These are phyloP conservation scores for Cydonia oblonga DNA, from an alignment of 331 rosid species.

Conservation along the genomic window DNA sequence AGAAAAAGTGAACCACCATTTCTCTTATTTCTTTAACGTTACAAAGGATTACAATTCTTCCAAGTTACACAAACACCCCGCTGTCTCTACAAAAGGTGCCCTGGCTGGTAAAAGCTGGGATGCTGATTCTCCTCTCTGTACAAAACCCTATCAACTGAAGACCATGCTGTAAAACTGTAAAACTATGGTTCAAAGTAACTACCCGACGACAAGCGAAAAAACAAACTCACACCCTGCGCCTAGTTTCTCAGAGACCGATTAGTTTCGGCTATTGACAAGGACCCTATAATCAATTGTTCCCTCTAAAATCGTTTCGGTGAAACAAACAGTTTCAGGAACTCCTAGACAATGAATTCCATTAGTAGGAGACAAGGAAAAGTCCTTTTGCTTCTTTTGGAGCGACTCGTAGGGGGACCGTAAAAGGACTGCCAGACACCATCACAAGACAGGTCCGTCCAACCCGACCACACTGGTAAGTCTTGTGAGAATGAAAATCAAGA, in stretches of 20 bases:
- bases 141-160: slow-evolving; percentile 24
- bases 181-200: slow-evolving; percentile 1
- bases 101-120: slow-evolving; percentile 15
- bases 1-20: not conserved
- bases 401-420: slow-evolving; percentile 6
- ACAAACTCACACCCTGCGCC: not conserved
- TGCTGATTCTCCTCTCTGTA: slow-evolving; percentile 38
- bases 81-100: slow-evolving; percentile 19
- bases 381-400: not conserved
- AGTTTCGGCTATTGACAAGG: slow-evolving; percentile 6
- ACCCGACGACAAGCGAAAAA: slow-evolving; percentile 6
- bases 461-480: slow-evolving; percentile 16
- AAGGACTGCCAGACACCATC: slow-evolving; percentile 17
- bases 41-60: slow-evolving; percentile 33
- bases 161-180: slow-evolving; percentile 2
- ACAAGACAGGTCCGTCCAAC: not conserved
- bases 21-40: slow-evolving; percentile 17
- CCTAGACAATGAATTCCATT: slow-evolving; percentile 9
- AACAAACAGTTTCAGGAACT: not conserved
- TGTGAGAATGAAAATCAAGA: slow-evolving; percentile 5
- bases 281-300: slow-evolving; percentile 5
- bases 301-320: not conserved
- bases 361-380: slow-evolving; percentile 1
- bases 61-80: slow-evolving; percentile 22
- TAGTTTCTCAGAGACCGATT: not conserved